Evolutionary conservation across 2,329 filamentous ascomycete genomes (phyloP), one percentile per base, ranked within the genome.

Genomic region (Pseudogymnoascus destructans): DNA sequence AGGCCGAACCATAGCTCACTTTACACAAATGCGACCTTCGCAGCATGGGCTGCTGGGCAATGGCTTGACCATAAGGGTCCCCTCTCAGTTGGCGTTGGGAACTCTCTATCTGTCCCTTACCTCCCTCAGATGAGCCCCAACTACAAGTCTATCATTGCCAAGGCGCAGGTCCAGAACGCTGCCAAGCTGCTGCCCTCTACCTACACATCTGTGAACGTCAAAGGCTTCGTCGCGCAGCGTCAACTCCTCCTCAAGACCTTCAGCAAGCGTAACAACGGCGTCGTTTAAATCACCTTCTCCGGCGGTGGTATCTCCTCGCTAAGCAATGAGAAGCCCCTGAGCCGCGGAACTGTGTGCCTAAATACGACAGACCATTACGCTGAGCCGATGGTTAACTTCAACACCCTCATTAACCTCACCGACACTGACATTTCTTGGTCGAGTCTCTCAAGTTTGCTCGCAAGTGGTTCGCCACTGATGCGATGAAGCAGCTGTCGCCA

Each of bases 371-470:
- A 69, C 32, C 66, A 64, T 3, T 57, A 66, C 13, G 63, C 58
- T 0, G 61, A 65, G 3, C 70, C 70, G 1, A 61, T 68, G 15
- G 62, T 73, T 19, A 68, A 73, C 60, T 71, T 70, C 58, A 65
- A 66, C 52, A 69, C 71, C 1, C 65, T 65, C 1, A 66, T 65
- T 9, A 73, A 73, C 58, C 70, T 70, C 1, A 63, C 71, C 9
- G 71, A 73, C 59, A 61, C 72, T 30, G 67, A 70, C 10, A 64
- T 72, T 49, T 69, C 52, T 69, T 71, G 64, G 62, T 63, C 61
- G 56, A 67, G 67, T 46, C 62, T 57, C 46, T 52, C 46, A 52
- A 52, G 46, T 32, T 38, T 70, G 56, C 66, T 68, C 57, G 59
- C 65, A 35, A 69, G 67, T 32, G 61, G 64, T 10, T 52, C 25